A percentile compares a stretch with the other conserved stretches of the same genome.
These are phyloP conservation scores for Ophiostoma sp. DNA, from an alignment of 2,329 filamentous ascomycete genomes.

Conservation along the genomic window DNA sequence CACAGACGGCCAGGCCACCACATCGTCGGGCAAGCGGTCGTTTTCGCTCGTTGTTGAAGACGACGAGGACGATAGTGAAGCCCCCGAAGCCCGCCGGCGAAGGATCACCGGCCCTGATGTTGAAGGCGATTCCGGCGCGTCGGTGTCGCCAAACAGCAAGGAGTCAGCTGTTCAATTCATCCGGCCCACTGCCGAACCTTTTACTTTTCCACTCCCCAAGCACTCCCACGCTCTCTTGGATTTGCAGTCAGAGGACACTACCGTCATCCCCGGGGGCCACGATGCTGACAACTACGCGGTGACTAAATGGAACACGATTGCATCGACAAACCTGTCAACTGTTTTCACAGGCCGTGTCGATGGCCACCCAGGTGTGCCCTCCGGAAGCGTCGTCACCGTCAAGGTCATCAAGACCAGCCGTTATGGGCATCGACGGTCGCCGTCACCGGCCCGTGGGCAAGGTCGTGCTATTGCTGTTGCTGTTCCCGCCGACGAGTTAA, in stretches of 20 bases:
- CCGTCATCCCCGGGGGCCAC: slow-evolving; percentile 45
- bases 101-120: slow-evolving; percentile 29
- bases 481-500: slow-evolving; percentile 35
- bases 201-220: slow-evolving; percentile 48
- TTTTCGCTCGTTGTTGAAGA: slow-evolving; percentile 39
- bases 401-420: slow-evolving; percentile 55
- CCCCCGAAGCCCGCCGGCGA: slow-evolving; percentile 35
- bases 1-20: slow-evolving; percentile 31
- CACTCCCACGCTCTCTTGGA: slow-evolving; percentile 49
- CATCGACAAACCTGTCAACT: slow-evolving; percentile 49
- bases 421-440: slow-evolving; percentile 28
- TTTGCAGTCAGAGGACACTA: slow-evolving; percentile 45
- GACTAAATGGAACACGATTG: slow-evolving; percentile 53
- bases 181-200: slow-evolving; percentile 44
- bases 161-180: slow-evolving; percentile 54
- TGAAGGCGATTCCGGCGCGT: slow-evolving; percentile 31
- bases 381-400: slow-evolving; percentile 53
- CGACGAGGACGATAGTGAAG: slow-evolving; percentile 35
- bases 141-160: slow-evolving; percentile 30
- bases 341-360: slow-evolving; percentile 46
- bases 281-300: slow-evolving; percentile 51
- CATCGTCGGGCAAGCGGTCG: slow-evolving; percentile 49
- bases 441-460: not conserved
- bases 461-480: slow-evolving; percentile 31
- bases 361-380: slow-evolving; percentile 45